phyloP scores from a whole-genome alignment of 2,329 filamentous ascomycete species.

The Teratosphaeria pseudoeucalypti region DNA sequence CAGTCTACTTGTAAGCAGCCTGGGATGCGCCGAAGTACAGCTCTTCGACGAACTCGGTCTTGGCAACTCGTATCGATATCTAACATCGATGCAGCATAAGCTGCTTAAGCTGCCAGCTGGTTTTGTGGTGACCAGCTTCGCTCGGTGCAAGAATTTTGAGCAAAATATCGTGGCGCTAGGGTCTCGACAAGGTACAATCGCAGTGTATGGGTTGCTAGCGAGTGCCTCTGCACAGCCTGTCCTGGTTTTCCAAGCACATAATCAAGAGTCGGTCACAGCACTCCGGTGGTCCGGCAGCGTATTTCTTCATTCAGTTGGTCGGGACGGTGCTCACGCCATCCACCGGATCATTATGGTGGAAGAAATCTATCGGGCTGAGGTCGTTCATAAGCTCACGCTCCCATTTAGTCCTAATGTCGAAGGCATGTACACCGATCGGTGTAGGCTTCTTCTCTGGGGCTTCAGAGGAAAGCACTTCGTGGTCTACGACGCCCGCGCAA shows the following conservation, averaged over 20 bases:
- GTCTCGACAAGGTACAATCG: constrained; percentile 45
- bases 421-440: constrained; percentile 50
- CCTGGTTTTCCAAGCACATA: constrained; percentile 30
- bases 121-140: constrained; percentile 44
- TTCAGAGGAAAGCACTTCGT: constrained; percentile 74
- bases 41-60: neutral
- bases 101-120: constrained; percentile 25
- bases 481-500: constrained; percentile 64
- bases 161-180: constrained; percentile 31
- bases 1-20: constrained; percentile 28
- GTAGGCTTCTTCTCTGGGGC: constrained; percentile 59
- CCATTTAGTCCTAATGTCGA: constrained; percentile 70
- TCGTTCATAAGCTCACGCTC: constrained; percentile 55
- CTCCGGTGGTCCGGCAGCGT: constrained; percentile 36
- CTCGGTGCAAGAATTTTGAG: neutral
- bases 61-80: neutral
- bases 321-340: constrained; percentile 67
- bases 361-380: neutral
- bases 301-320: constrained; percentile 60
- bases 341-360: constrained; percentile 27
- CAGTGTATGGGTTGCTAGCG: constrained; percentile 21
- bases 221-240: neutral
- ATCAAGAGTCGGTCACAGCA: constrained; percentile 57
- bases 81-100: neutral
- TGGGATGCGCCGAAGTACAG: constrained; percentile 14